Percentiles rank a stretch among this genome's conserved stretches.
phyloP scores from a whole-genome alignment of 306 rosid genomes.

The Cucurbita moschata region DNA sequence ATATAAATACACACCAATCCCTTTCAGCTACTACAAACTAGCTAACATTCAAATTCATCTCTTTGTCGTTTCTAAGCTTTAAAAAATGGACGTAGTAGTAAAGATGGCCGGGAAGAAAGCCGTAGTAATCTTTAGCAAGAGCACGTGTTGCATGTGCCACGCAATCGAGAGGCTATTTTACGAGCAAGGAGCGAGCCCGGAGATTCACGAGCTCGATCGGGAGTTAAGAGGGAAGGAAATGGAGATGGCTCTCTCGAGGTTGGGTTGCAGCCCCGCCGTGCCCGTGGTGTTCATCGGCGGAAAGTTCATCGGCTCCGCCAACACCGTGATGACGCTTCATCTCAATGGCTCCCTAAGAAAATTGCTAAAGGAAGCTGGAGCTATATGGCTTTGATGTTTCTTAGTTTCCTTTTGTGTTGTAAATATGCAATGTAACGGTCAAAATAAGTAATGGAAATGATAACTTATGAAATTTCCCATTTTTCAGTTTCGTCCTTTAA shows the following conservation, averaged over 20 bases:
- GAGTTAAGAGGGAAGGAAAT: slow-evolving; percentile 66
- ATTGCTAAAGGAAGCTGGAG: slow-evolving; percentile 72
- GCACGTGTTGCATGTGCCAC: slow-evolving; percentile 77
- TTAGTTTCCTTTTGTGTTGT: background rate
- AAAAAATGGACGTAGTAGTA: slow-evolving; percentile 49
- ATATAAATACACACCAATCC: background rate
- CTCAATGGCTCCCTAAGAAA: slow-evolving; percentile 65
- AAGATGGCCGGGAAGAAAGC: slow-evolving; percentile 64
- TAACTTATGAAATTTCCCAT: background rate
- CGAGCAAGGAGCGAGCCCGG: slow-evolving; percentile 70
- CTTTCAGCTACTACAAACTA: background rate
- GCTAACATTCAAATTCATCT: background rate
- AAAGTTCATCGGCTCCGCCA: slow-evolving; percentile 72
- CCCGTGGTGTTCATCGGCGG: slow-evolving; percentile 81
- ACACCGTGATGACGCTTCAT: slow-evolving; percentile 77
- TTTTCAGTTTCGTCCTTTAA: slow-evolving; percentile 1
- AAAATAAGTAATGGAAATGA: background rate
- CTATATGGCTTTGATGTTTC: slow-evolving; percentile 56
- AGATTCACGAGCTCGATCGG: slow-evolving; percentile 64
- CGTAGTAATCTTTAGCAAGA: slow-evolving; percentile 86
- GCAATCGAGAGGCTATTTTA: slow-evolving; percentile 51
- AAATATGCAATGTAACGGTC: background rate
- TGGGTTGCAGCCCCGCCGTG: slow-evolving; percentile 57
- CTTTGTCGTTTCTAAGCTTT: background rate
- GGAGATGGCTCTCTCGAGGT: slow-evolving; percentile 54